Evolutionary conservation across 1,139 yeast genomes (phyloP).

Genomic region (Pichia terricola): DNA sequence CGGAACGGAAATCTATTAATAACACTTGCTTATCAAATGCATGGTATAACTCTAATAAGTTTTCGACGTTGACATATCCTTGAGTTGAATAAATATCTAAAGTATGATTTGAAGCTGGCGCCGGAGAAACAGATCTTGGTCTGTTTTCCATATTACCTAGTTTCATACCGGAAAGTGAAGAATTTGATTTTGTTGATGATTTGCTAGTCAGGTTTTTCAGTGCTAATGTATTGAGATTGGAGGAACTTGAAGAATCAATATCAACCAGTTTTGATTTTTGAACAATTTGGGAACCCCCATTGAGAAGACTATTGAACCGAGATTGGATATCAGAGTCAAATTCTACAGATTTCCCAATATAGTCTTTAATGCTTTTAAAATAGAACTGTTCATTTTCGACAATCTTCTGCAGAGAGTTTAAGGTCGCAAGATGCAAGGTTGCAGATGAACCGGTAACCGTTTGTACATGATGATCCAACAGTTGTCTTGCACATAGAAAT

Average conservation of each 20-base stretch:
- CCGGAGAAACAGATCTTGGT: constrained; percentile 9
- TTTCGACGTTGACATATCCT: constrained; percentile 12
- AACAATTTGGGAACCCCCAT: constrained; percentile 8
- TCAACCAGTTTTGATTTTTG: constrained; percentile 9
- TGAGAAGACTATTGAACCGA: constrained; percentile 7
- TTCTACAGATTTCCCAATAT: constrained; percentile 3
- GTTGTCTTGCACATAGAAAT: background rate
- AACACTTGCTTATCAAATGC: constrained; percentile 25
- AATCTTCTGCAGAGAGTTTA: constrained; percentile 1
- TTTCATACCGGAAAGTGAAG: background rate
- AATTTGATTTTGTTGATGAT: background rate
- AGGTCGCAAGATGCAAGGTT: background rate
- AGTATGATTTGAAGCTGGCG: background rate
- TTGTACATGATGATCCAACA: background rate
- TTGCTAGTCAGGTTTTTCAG: too few species aligned
- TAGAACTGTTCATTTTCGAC: background rate
- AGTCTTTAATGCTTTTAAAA: constrained; percentile 6
- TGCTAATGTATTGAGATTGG: background rate
- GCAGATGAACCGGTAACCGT: background rate
- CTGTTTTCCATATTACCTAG: background rate
- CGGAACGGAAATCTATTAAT: constrained; percentile 48
- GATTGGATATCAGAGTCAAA: constrained; percentile 7
- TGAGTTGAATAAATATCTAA: constrained; percentile 3
- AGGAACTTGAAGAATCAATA: background rate
- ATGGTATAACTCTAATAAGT: constrained; percentile 17